Evolutionary conservation across 2,329 filamentous ascomycete species (phyloP), one percentile per base, ranked within the genome.

Genomic region (Knufia petricola): DNA sequence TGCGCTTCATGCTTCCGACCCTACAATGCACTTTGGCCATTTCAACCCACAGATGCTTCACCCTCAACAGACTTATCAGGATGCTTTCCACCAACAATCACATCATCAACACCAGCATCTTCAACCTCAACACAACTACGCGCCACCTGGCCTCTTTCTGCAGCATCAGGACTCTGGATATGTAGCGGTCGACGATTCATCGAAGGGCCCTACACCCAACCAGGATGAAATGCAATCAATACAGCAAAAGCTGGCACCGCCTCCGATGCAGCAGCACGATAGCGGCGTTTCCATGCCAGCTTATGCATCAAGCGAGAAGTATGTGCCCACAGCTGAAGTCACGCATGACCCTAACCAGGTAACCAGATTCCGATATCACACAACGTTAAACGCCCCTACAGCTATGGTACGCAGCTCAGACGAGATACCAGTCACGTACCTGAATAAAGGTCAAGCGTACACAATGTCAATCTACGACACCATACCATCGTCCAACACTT

Each of bases 381-480:
- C 87, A 44, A 92, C 87, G 0, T 69, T 98, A 39, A 94, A 94
- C 64, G 90, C 92, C 1, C 88, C 90, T 2, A 98, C 92, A 0
- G 92, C 92, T 6, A 98, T 96, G 92, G 84, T 94, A 61, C 94
- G 85, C 64, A 82, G 88, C 53, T 69, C 81, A 1, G 85, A 94
- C 52, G 90, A 96, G 64, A 94, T 96, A 20, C 92, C 92, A 0
- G 80, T 96, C n/a, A 95, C 90, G 0, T 98, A 98, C 63, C 77
- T 98, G 15, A 98, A 98, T 70, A 96, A 96, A 67, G 89, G 90
- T 20, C 90, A 96, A 64, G 87, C 88, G 13, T 98, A 98, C 64
- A 85, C 86, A 0, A 72, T 98, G 15, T 85, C 85, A 2, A 77
- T 98, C 23, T 73, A 85, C 40, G 92, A 98, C 62, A 92, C 85